Conservation (phyloP, 2,329 filamentous ascomycete species). For the Tolypocladium pustulatum region DNA sequence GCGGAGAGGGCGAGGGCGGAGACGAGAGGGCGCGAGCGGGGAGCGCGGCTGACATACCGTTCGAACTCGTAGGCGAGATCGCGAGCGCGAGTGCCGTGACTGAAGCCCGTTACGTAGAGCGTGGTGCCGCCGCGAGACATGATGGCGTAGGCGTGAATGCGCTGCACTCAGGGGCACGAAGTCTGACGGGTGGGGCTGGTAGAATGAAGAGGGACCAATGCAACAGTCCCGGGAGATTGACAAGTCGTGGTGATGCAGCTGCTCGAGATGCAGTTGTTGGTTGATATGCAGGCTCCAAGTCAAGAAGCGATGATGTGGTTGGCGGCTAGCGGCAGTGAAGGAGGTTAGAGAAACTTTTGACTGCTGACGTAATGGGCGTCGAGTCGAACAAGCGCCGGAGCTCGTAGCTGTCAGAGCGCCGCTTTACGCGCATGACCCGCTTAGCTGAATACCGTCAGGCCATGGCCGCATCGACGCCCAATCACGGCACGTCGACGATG, state of each 20-base stretch:
- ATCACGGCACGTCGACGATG: not conserved
- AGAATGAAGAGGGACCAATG: slow-evolving; percentile 3
- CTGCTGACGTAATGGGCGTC: slow-evolving; percentile 9
- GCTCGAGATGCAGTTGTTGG: not conserved
- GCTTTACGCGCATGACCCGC: not conserved
- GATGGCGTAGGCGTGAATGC: slow-evolving; percentile 12
- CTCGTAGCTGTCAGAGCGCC: not conserved
- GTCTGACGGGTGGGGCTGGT: not conserved
- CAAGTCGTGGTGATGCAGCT: slow-evolving; percentile 2
- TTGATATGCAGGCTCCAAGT: not conserved
- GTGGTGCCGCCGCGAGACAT: slow-evolving; percentile 94
- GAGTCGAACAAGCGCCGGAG: not conserved
- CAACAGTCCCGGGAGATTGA: slow-evolving; percentile 1
- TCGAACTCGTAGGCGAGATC: slow-evolving; percentile 99
- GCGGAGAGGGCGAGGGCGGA: slow-evolving; percentile 28
- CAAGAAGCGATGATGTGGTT: not conserved
- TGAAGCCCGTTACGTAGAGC: slow-evolving; percentile 98
- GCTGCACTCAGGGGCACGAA: not conserved
- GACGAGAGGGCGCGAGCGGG: slow-evolving; percentile 20
- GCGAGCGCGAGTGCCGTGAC: slow-evolving; percentile 95
- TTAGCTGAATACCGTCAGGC: not conserved
- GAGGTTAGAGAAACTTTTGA: slow-evolving; percentile 8
- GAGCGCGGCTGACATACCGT: slow-evolving; percentile 75
- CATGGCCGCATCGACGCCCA: not conserved
- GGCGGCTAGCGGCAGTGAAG: not conserved